phyloP scores from a whole-genome alignment of 352 stramenopile genomes.

The Elongisporangium undulatum region DNA sequence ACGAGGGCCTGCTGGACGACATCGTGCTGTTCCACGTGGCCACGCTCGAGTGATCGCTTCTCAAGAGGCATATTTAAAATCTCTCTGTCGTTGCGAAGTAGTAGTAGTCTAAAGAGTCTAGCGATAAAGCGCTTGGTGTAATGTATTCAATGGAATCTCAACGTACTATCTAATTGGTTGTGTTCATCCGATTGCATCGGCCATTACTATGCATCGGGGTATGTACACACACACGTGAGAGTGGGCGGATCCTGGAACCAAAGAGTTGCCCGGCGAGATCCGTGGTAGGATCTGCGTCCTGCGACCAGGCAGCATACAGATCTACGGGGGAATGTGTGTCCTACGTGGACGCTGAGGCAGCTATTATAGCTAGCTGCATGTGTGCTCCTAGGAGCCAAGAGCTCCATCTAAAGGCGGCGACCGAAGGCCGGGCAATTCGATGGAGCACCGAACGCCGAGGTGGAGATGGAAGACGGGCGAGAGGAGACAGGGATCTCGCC shows the following conservation, averaged over 20 bases:
- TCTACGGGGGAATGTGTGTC: not conserved
- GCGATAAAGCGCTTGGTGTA: not conserved
- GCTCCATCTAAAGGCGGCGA: not conserved
- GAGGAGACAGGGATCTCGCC: not conserved
- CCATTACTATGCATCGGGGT: not conserved
- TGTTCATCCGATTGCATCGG: not conserved
- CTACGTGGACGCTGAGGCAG: not conserved
- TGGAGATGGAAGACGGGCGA: not conserved
- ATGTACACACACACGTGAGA: not conserved
- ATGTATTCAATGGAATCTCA: not conserved
- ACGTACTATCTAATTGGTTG: not conserved
- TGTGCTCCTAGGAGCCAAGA: not conserved
- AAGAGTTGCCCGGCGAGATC: not conserved
- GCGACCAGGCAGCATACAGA: not conserved
- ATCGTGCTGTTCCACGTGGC: constrained; percentile 15
- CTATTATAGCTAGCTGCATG: too few species aligned
- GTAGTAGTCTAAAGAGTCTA: not conserved
- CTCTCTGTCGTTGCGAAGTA: not conserved
- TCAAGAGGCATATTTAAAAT: not conserved
- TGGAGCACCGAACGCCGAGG: not conserved
- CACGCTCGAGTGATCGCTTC: constrained; percentile 1
- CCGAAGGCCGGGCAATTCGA: not conserved
- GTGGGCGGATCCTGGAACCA: not conserved
- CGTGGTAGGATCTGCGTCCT: not conserved
- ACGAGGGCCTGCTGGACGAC: constrained; percentile 11